Evolutionary conservation across 179 eudicot species (phyloP), one percentile per base, ranked within the genome.

Genomic region (Monotropa hypopitys): DNA sequence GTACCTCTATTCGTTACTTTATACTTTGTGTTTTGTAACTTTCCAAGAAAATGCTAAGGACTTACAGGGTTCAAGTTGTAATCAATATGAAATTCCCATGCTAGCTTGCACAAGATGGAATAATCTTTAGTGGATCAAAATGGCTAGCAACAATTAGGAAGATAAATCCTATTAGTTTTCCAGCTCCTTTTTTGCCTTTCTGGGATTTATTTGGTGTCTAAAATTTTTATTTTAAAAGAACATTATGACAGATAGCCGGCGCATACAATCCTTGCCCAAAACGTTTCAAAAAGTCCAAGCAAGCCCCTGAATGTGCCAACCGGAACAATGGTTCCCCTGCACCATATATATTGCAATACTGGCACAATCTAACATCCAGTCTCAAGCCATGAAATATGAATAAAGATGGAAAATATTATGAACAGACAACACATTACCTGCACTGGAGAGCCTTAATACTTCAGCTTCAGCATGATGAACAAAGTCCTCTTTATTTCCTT

Each of bases 361-460:
- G 20, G 69, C n/a, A 66, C 16, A 10, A 13, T 11, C 5, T 15
- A 13, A 68, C 40, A 65, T 47, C 79, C n/a, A 69, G 71, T 42
- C 61, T 53, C 47, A 78, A 33, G 35, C 63, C 46, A 72, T 5
- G 71, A 76, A 50, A 40, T 46, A 59, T 47, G 26, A 69, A 35
- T 15, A 40, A 42, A 28, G 46, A 51, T 21, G 9, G 16, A 46
- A 67, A 40, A 46, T 5, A 2, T 38, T 8, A 16, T 7, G 50
- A 53, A 38, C 15, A 18, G 20, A 47, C 7, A 16, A 32, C 13
- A 70, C 45, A 53, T 61, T 82, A 95, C 99, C 99, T 68, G 99
- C 99, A 85, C 84, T 83, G 57, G 99, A 96, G 51, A 96, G 94
- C 75, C 84, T 84, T 63, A 83, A 76, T 69, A 91, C 96, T 87